Evolutionary conservation across 148 eudicot genomes (phyloP).

Genomic region (Fagopyrum tataricum): DNA sequence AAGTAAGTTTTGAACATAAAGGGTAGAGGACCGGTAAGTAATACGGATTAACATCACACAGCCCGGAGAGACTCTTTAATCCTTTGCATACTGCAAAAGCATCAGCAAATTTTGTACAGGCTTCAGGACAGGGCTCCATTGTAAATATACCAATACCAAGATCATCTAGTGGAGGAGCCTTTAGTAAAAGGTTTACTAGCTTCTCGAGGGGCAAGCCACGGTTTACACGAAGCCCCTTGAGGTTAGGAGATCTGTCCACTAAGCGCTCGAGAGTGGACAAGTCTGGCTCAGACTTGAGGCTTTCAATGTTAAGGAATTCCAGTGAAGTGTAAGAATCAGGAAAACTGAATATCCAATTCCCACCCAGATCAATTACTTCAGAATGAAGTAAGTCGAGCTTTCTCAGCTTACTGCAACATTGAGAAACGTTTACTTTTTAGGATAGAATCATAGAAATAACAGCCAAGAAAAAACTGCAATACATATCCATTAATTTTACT

Average conservation of each 20-base stretch:
- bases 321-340: constrained; percentile 76
- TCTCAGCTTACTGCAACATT: constrained; percentile 41
- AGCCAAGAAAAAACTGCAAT: no score
- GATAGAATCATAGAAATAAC: no score
- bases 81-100: constrained; percentile 47
- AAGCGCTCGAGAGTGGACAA: constrained; percentile 61
- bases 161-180: constrained; percentile 64
- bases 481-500: neutral
- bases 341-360: constrained; percentile 75
- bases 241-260: constrained; percentile 54
- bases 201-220: constrained; percentile 55
- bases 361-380: constrained; percentile 70
- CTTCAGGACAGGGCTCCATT: constrained; percentile 51
- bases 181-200: constrained; percentile 46
- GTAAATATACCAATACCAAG: constrained; percentile 65
- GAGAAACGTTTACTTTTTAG: neutral
- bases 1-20: constrained; percentile 48
- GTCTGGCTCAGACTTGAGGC: constrained; percentile 71
- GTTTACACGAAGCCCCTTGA: constrained; percentile 52
- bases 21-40: constrained; percentile 61
- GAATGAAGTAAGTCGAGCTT: constrained; percentile 84
- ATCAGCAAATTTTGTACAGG: constrained; percentile 30
- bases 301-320: constrained; percentile 72
- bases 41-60: constrained; percentile 41
- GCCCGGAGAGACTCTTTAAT: constrained; percentile 67